phyloP scores from a whole-genome alignment of 805 yeast genomes.

The Metschnikowia chrysomelidarum region DNA sequence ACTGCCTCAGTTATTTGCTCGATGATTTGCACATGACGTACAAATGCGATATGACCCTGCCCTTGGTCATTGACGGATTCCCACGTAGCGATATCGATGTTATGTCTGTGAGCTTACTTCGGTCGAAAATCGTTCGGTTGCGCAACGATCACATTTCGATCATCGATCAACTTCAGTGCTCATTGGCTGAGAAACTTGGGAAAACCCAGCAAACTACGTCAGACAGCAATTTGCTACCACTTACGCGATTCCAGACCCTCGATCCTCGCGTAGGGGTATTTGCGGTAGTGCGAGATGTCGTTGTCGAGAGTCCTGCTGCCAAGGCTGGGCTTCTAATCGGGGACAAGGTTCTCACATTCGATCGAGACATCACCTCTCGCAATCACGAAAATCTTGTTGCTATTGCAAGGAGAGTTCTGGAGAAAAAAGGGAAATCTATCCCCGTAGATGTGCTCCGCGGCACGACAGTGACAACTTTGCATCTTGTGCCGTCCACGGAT shows the following conservation, averaged over 20 bases:
- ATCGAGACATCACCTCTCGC: slow-evolving; percentile 46
- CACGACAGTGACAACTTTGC: slow-evolving; percentile 16
- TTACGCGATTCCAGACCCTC: background rate
- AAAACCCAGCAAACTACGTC: background rate
- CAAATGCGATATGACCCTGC: slow-evolving; percentile 60
- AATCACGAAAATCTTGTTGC: slow-evolving; percentile 51
- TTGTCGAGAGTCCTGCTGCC: slow-evolving; percentile 54
- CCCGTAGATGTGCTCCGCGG: slow-evolving; percentile 33
- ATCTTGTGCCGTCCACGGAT: slow-evolving; percentile 43
- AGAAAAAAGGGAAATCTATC: slow-evolving; percentile 30
- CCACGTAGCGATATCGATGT: slow-evolving; percentile 86
- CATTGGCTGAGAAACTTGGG: slow-evolving; percentile 32
- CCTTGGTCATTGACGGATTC: slow-evolving; percentile 76
- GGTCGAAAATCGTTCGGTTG: slow-evolving; percentile 64
- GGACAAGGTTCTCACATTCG: slow-evolving; percentile 58
- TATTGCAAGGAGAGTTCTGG: slow-evolving; percentile 44
- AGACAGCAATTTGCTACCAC: background rate
- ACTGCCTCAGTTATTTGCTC: slow-evolving; percentile 38
- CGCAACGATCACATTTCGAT: slow-evolving; percentile 65
- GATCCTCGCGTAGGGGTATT: slow-evolving; percentile 39
- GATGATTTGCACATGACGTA: slow-evolving; percentile 43
- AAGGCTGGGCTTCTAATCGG: slow-evolving; percentile 48
- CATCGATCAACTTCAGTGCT: slow-evolving; percentile 44
- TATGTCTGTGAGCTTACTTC: slow-evolving; percentile 54
- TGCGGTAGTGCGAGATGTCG: slow-evolving; percentile 53